These are phyloP conservation scores for Cercospora beticola DNA, from an alignment of 2,329 filamentous ascomycete genomes.

Conservation along the genomic window DNA sequence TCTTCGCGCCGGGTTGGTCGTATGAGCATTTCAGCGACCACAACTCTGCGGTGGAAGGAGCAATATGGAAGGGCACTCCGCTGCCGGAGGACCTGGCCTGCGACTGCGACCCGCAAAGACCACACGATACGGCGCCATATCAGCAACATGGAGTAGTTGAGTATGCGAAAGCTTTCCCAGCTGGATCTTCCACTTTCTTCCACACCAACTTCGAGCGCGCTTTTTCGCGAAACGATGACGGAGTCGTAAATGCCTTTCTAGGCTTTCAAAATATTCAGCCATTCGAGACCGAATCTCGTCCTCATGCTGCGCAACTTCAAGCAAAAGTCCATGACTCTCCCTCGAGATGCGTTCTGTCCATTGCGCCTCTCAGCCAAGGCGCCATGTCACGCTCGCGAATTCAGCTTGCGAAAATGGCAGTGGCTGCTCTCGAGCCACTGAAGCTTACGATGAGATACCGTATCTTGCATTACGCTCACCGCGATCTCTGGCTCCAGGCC, in stretches of 20 bases:
- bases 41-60: slow-evolving; percentile 33
- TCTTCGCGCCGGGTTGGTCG: slow-evolving; percentile 51
- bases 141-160: slow-evolving; percentile 36
- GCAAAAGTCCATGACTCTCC: not conserved
- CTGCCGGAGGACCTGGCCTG: slow-evolving; percentile 36
- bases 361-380: not conserved
- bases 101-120: slow-evolving; percentile 14
- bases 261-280: not conserved
- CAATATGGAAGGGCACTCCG: slow-evolving; percentile 40
- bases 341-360: not conserved
- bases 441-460: slow-evolving; percentile 3
- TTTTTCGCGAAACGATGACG: slow-evolving; percentile 21
- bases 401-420: not conserved
- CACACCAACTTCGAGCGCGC: slow-evolving; percentile 42
- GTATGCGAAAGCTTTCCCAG: slow-evolving; percentile 34
- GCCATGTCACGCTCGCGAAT: not conserved
- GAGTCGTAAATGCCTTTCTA: not conserved
- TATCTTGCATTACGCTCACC: not conserved
- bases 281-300: not conserved
- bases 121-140: slow-evolving; percentile 3
- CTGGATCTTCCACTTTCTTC: slow-evolving; percentile 36
- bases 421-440: not conserved
- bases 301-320: not conserved
- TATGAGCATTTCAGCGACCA: slow-evolving; percentile 45
- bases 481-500: not conserved